Evolutionary conservation across 2,329 filamentous ascomycete species (phyloP), one percentile per base, ranked within the genome.

Genomic region (Sordariomycetes sp.): DNA sequence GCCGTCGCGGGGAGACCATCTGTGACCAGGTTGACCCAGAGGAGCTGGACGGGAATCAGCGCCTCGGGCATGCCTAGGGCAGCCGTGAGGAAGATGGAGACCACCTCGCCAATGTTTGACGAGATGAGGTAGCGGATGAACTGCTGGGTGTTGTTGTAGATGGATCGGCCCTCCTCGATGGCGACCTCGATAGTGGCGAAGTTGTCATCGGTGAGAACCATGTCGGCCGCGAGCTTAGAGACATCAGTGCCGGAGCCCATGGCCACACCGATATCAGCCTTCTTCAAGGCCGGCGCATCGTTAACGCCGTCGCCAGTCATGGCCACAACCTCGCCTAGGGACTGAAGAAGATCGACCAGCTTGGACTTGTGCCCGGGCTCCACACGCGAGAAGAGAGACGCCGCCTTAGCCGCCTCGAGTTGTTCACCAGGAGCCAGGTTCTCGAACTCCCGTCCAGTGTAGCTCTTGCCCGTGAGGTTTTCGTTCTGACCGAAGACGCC

Each of bases 301-400:
- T 99, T 99, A 72, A 99, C 94, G 73, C 94, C 94, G 68, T 99
- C 94, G 68, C 94, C 94, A 64, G 94, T 99, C 94, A 99, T 99
- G 64, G 94, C 94, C 62, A 99, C 95, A 51, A 99, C 94, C 70
- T 99, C 90, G 61, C 90, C 90, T 55, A 89, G 79, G 60, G 89
- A 90, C 72, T 99, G 95, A 53, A 99, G 87, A 52, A 99, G 86
- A 71, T 99, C 94, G 54, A 99, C 93, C 53, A 99, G 84, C 74
- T 90, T 94, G n/a, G 89, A 95, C 81, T 99, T 99, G 81, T 99
- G 94, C 55, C 81, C 85, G 56, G 94, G 94, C 72, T 99, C 94
- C 25, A 96, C 95, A 62, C 94, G 89, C 40, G 94, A 99, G 78
- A 99, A 99, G 35, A 99, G 79, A 54, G 88, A 96, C 1, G 93